Percentiles rank a stretch among this genome's conserved stretches.
Conservation (phyloP, 2,329 filamentous ascomycete species). For the Rutstroemia sp. region DNA sequence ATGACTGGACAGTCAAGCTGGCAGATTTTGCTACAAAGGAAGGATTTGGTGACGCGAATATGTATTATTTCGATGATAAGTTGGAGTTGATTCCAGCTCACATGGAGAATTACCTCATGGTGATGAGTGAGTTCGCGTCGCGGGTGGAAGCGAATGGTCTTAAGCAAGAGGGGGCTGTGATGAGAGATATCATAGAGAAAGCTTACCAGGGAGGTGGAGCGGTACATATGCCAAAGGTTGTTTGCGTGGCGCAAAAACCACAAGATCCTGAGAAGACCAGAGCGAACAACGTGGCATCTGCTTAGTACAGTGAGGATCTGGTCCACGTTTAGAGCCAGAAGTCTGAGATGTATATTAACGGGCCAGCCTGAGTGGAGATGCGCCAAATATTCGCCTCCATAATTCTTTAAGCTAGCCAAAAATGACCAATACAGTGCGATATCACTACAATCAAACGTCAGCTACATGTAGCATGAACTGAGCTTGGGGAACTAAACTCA, state of each 20-base stretch:
- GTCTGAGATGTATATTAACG: background rate
- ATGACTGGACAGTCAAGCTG: background rate
- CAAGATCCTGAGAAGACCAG: background rate
- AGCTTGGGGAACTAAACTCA: too few relatives aligned
- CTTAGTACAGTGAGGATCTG: background rate
- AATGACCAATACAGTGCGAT: background rate
- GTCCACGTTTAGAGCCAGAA: background rate
- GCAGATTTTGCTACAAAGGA: background rate
- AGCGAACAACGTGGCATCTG: background rate
- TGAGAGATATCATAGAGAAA: background rate
- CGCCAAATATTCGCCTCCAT: background rate
- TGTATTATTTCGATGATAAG: background rate
- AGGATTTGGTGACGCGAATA: background rate
- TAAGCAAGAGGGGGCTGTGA: background rate
- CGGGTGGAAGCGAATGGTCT: background rate
- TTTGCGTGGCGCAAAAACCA: background rate
- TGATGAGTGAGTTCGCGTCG: background rate
- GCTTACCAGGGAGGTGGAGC: background rate
- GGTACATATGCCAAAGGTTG: background rate
- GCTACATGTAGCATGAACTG: too few relatives aligned
- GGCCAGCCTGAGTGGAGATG: background rate
- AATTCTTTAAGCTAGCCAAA: background rate
- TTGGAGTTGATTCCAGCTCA: background rate
- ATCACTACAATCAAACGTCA: background rate
- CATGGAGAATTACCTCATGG: background rate